Percentiles rank a stretch among this genome's conserved stretches.
Conservation (phyloP, 2,329 filamentous ascomycete genomes). For the Teratosphaeria destructans region DNA sequence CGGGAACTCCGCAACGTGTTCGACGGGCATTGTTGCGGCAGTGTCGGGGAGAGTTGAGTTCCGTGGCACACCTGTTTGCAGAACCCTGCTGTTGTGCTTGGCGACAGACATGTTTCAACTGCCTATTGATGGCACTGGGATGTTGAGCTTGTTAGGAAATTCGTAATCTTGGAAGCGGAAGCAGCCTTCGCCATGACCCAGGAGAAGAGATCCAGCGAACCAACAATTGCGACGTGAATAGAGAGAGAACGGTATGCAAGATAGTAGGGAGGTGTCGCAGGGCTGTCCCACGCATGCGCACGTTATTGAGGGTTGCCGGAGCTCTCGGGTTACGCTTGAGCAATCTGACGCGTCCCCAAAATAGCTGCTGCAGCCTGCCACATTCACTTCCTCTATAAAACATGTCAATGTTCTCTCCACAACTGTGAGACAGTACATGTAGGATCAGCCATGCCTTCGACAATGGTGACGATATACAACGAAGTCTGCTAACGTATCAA, state of each 20-base stretch:
- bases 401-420: too few species aligned
- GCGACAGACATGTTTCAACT: neutral
- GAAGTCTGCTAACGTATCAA: too few species aligned
- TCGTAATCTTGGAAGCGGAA: neutral
- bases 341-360: neutral
- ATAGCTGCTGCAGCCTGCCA: neutral
- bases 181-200: neutral
- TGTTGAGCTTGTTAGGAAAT: neutral
- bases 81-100: neutral
- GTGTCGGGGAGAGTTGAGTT: conserved; percentile 4
- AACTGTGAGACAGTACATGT: too few species aligned
- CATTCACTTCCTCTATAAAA: neutral
- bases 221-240: neutral
- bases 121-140: neutral
- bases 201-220: neutral
- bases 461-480: too few species aligned
- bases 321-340: neutral
- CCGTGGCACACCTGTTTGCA: conserved; percentile 7
- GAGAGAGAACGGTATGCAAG: neutral
- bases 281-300: neutral
- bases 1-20: conserved; percentile 6
- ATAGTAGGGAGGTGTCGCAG: neutral
- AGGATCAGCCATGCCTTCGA: too few species aligned
- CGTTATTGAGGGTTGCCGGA: neutral
- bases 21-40: conserved; percentile 6